Evolutionary conservation across 1,284 basidiomycete species (phyloP).

Genomic region (Ceratobasidium sp.): DNA sequence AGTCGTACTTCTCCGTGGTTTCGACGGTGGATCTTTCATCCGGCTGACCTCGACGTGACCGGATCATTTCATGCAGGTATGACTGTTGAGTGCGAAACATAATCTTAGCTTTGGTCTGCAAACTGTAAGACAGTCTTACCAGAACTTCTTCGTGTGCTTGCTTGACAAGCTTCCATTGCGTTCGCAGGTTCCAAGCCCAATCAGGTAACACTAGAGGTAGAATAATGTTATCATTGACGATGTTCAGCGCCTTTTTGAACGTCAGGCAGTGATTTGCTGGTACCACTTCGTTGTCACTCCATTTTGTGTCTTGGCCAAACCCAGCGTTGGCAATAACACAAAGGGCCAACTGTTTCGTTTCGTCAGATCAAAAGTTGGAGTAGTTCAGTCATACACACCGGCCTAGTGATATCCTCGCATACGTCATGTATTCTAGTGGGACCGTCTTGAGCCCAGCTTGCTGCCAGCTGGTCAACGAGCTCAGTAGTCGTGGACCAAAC

Average conservation of each 20-base stretch:
- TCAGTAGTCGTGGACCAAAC: slow-evolving; percentile 11
- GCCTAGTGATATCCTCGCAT: slow-evolving; percentile 6
- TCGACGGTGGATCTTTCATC: background rate
- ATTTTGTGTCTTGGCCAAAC: slow-evolving; percentile 44
- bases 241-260: slow-evolving; percentile 31
- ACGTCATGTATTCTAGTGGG: background rate
- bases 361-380: background rate
- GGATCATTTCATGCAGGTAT: slow-evolving; percentile 12
- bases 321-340: slow-evolving; percentile 46
- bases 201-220: slow-evolving; percentile 1
- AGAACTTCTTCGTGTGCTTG: slow-evolving; percentile 1
- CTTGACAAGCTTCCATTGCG: background rate
- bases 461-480: background rate
- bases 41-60: background rate
- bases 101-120: background rate
- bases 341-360: slow-evolving; percentile 33
- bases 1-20: background rate
- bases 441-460: background rate
- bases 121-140: background rate
- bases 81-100: background rate
- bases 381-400: background rate
- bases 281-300: slow-evolving; percentile 23
- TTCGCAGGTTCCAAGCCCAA: slow-evolving; percentile 18
- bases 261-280: slow-evolving; percentile 30
- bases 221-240: background rate